Percentiles rank a stretch among this genome's conserved stretches.
Conservation (phyloP, 495 filamentous ascomycete genomes). For the Platismatia glauca region DNA sequence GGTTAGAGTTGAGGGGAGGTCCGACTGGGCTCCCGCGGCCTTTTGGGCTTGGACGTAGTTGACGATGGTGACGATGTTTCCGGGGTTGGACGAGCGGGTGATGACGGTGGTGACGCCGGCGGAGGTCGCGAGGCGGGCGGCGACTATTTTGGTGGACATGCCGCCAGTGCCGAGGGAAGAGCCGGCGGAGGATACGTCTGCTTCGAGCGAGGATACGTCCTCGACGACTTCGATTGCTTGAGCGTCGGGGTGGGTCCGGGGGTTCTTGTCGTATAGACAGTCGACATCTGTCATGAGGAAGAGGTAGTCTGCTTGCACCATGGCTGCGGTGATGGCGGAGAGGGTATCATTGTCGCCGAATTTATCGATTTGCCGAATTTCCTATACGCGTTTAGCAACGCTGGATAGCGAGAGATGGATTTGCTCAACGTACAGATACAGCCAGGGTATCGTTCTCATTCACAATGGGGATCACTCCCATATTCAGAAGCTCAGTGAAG, state of each 20-base stretch:
- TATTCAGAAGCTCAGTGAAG: constrained; percentile 75
- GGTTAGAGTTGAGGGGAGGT: constrained; percentile 18
- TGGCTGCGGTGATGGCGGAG: constrained; percentile 90
- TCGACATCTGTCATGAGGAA: constrained; percentile 99
- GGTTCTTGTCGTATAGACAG: constrained; percentile 93
- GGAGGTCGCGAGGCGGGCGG: constrained; percentile 84
- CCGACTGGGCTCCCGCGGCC: constrained; percentile 16
- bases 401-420: not conserved
- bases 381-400: constrained; percentile 35
- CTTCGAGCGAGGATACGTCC: constrained; percentile 75
- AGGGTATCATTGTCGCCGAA: constrained; percentile 98
- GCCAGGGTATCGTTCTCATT: constrained; percentile 98
- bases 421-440: constrained; percentile 53
- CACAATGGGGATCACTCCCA: constrained; percentile 96
- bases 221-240: constrained; percentile 86
- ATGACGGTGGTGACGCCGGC: constrained; percentile 95
- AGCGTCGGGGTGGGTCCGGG: constrained; percentile 72
- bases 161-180: constrained; percentile 90
- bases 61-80: constrained; percentile 86
- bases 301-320: constrained; percentile 93
- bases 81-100: constrained; percentile 79
- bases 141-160: constrained; percentile 96
- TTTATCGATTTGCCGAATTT: constrained; percentile 61
- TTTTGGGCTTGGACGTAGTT: constrained; percentile 55
- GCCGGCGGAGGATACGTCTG: constrained; percentile 84